A percentile compares a stretch with the other conserved stretches of the same genome.
Conservation (phyloP, 2,329 filamentous ascomycete species). For the Escovopsis weberi region DNA sequence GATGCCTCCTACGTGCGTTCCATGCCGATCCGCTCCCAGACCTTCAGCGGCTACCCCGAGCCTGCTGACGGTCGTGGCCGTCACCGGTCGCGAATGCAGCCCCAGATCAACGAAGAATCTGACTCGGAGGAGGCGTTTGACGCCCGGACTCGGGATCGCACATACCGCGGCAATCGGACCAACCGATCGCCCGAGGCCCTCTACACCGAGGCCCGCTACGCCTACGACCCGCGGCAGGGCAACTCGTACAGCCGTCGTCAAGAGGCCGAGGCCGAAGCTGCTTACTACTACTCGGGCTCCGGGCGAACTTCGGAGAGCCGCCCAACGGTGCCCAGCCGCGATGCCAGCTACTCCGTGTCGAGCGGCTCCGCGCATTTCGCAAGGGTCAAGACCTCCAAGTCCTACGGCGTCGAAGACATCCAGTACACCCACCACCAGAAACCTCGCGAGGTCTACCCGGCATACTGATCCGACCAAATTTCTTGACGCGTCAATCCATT, state of each 20-base stretch:
- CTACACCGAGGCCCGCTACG: constrained; percentile 11
- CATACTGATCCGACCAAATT: constrained; percentile 6
- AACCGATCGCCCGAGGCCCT: constrained; percentile 19
- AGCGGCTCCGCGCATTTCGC: constrained; percentile 9
- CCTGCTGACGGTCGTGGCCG: constrained; percentile 19
- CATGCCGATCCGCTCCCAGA: constrained; percentile 19
- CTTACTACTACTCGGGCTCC: constrained; percentile 11
- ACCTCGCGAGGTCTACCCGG: constrained; percentile 12
- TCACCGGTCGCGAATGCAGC: constrained; percentile 20
- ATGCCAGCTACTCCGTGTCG: constrained; percentile 17
- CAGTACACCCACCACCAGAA: constrained; percentile 14
- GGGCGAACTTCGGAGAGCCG: constrained; percentile 13
- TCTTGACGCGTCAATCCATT: constrained; percentile 4
- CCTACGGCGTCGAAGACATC: constrained; percentile 17
- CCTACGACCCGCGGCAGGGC: constrained; percentile 16
- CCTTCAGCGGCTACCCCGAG: constrained; percentile 16
- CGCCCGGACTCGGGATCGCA: constrained; percentile 15
- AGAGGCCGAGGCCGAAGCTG: constrained; percentile 10
- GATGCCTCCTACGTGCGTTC: constrained; percentile 16
- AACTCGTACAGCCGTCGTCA: constrained; percentile 15
- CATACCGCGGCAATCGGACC: constrained; percentile 22
- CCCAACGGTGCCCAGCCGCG: constrained; percentile 17
- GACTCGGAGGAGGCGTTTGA: constrained; percentile 22
- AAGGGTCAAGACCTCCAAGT: constrained; percentile 22
- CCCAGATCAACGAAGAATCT: constrained; percentile 20